Evolutionary conservation across 331 rosid genomes (phyloP), one percentile per base, ranked within the genome.

Genomic region (Malus hybrid): DNA sequence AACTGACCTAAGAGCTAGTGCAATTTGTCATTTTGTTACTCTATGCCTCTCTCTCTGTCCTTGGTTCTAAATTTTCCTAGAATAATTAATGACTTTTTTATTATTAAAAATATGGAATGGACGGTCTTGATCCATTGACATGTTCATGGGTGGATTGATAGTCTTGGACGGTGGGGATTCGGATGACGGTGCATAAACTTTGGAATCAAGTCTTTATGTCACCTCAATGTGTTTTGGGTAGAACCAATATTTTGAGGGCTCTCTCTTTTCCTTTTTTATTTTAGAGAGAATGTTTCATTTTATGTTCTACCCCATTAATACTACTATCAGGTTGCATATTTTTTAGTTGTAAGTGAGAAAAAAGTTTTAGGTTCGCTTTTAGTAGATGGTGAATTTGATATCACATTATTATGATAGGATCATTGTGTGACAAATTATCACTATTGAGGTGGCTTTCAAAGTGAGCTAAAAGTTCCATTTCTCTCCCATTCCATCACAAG

Each of bases 131-230:
- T 71, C 3, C 24, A 71, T 34, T 63, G 61, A 67, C 69, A 11
- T 22, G 46, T 66, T 34, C 24, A 32, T 32, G 70, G 72, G 76
- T 80, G 69, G 76, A 56, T 14, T 19, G 61, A 29, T 66, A 69
- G 12, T 79, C 48, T 36, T n/a, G 33, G 78, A 79, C 46, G 52
- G 61, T 79, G 69, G 72, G 54, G 68, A 70, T 64, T 19, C 77
- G 69, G 34, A 57, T 67, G 66, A 76, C 70, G 80, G 66, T 70
- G 14, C 76, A 72, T 77, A 62, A 70, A 77, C 78, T 36, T 76
- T 54, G 73, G 91, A 83, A 89, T 81, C 84, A 81, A 39, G 75
- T 73, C 85, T 85, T 89, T 87, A 78, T 82, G 82, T 81, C 82
- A 73, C 85, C 64, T 86, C 81, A 54, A 64, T 44, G 7, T n/a